phyloP scores from a whole-genome alignment of 1,284 basidiomycete species.

The Cystobasidium sp. region DNA sequence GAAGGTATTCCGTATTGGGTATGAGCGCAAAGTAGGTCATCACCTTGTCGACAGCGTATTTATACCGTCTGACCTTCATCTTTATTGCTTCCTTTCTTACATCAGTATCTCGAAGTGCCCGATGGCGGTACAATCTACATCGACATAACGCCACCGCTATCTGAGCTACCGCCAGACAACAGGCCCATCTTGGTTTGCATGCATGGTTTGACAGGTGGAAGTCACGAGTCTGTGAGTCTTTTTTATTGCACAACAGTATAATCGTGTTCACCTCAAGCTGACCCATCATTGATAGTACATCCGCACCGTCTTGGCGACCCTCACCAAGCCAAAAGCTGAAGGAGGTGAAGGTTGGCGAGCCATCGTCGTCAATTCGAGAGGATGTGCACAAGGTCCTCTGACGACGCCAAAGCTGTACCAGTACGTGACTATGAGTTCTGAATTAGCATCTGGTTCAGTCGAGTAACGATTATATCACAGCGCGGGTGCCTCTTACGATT shows the following conservation, averaged over 20 bases:
- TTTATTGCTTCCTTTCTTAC: too few relatives aligned
- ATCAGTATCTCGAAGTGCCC: conserved; percentile 61
- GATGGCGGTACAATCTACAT: conserved; percentile 76
- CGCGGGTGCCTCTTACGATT: conserved; percentile 73
- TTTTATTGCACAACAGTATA: not conserved
- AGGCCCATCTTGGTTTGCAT: conserved; percentile 80
- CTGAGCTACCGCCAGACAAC: conserved; percentile 64
- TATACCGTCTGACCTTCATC: not conserved
- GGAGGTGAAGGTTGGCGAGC: conserved; percentile 86
- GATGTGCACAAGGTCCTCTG: conserved; percentile 62
- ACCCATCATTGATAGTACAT: conserved; percentile 64
- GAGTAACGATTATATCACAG: conserved; percentile 5
- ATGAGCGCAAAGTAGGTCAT: conserved; percentile 64
- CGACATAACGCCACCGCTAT: conserved; percentile 68
- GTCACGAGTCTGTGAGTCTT: conserved; percentile 38
- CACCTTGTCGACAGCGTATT: not conserved
- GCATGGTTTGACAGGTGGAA: conserved; percentile 84
- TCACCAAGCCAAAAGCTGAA: conserved; percentile 66
- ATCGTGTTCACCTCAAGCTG: not conserved
- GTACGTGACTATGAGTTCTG: conserved; percentile 5
- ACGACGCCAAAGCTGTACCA: conserved; percentile 49
- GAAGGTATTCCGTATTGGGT: conserved; percentile 70
- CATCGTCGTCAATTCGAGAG: conserved; percentile 87
- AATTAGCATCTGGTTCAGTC: not conserved
- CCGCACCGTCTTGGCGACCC: conserved; percentile 73